A percentile compares a stretch with the other conserved stretches of the same genome.
Evolutionary conservation across 2,329 filamentous ascomycete species (phyloP).

Genomic region (Trichoderma cornu-damae): DNA sequence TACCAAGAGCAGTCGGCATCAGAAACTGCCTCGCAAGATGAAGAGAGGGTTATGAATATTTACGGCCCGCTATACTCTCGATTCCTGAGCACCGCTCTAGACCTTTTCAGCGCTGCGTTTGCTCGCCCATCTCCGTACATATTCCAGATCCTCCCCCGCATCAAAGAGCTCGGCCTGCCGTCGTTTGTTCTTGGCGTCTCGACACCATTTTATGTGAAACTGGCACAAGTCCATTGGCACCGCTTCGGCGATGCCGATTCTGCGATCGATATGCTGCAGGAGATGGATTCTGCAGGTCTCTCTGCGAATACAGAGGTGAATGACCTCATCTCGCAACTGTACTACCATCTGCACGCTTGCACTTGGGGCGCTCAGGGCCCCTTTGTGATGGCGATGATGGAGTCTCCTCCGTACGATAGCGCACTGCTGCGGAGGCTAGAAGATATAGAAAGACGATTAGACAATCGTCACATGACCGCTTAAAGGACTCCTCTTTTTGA

Average conservation of each 20-base stretch:
- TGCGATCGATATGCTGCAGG: constrained; percentile 53
- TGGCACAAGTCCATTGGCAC: constrained; percentile 58
- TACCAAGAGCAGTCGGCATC: constrained; percentile 6
- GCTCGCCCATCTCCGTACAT: constrained; percentile 52
- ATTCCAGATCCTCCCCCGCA: constrained; percentile 57
- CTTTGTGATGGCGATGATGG: constrained; percentile 38
- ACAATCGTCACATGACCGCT: constrained; percentile 17
- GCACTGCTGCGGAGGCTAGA: constrained; percentile 27
- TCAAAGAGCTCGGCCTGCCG: constrained; percentile 62
- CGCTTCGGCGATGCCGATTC: constrained; percentile 53
- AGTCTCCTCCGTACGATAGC: constrained; percentile 34
- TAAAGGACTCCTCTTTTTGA: constrained; percentile 8
- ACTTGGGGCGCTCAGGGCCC: constrained; percentile 35
- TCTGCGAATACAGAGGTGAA: constrained; percentile 44
- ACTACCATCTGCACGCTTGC: constrained; percentile 33
- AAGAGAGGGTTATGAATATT: constrained; percentile 45
- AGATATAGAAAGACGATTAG: constrained; percentile 22
- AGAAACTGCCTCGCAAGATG: not conserved
- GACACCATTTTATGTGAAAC: constrained; percentile 63
- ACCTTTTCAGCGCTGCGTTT: constrained; percentile 54
- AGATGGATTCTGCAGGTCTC: constrained; percentile 62
- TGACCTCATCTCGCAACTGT: constrained; percentile 29
- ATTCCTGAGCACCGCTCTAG: constrained; percentile 53
- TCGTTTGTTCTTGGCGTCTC: constrained; percentile 68
- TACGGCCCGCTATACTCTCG: constrained; percentile 62